A percentile compares a stretch with the other conserved stretches of the same genome.
Evolutionary conservation across 2,329 filamentous ascomycete species (phyloP).

Genomic region (Drechslera avenae): DNA sequence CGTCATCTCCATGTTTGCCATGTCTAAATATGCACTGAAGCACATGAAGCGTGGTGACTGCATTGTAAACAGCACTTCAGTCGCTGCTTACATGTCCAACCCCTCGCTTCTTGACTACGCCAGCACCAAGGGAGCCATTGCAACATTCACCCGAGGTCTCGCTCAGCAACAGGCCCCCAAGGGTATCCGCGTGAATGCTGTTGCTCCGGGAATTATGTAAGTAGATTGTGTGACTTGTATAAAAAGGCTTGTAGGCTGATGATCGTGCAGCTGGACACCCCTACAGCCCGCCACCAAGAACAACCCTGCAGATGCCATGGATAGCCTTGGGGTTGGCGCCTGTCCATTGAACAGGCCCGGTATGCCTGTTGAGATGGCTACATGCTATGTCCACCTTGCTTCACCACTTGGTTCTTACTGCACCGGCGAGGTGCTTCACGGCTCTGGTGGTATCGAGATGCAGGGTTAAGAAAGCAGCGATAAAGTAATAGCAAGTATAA

Average conservation of each 20-base stretch:
- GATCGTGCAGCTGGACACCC: constrained; percentile 19
- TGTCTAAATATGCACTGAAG: constrained; percentile 73
- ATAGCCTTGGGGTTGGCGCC: constrained; percentile 21
- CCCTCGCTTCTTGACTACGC: constrained; percentile 80
- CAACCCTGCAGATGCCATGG: constrained; percentile 18
- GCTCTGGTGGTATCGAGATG: constrained; percentile 28
- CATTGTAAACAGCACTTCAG: constrained; percentile 81
- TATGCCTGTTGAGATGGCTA: constrained; percentile 28
- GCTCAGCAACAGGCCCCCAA: constrained; percentile 72
- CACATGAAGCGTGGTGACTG: constrained; percentile 72
- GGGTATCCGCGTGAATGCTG: constrained; percentile 74
- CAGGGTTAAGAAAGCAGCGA: constrained; percentile 12
- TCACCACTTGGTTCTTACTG: constrained; percentile 26
- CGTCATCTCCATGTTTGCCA: constrained; percentile 77
- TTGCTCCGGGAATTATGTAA: constrained; percentile 67
- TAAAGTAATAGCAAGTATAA: no score
- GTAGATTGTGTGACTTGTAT: constrained; percentile 18
- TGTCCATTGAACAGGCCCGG: constrained; percentile 26
- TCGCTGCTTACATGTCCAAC: constrained; percentile 78
- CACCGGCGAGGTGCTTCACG: constrained; percentile 25
- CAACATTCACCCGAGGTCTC: constrained; percentile 75
- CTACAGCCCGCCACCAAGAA: constrained; percentile 21
- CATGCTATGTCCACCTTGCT: constrained; percentile 25
- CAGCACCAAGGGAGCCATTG: constrained; percentile 73
- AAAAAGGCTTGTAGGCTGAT: neutral